These are phyloP conservation scores for Epichloe glyceriae DNA, from an alignment of 2,329 filamentous ascomycete genomes.

Conservation along the genomic window DNA sequence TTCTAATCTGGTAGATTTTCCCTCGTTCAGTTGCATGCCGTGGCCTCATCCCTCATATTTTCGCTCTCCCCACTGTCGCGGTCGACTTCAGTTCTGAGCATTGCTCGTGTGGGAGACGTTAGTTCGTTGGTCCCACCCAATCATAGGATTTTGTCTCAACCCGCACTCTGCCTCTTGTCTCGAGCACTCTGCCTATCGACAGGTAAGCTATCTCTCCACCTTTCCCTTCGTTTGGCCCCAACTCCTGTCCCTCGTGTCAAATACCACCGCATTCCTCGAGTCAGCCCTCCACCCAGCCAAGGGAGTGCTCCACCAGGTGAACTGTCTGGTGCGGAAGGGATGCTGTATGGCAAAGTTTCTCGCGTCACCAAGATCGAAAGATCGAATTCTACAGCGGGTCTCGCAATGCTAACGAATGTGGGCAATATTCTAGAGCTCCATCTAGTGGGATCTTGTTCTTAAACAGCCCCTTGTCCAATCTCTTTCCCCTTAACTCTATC, in stretches of 20 bases:
- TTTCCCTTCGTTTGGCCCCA: slow-evolving; percentile 2
- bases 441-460: slow-evolving; percentile 31
- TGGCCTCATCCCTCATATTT: slow-evolving; percentile 21
- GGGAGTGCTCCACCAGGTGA: slow-evolving; percentile 14
- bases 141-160: slow-evolving; percentile 34
- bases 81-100: slow-evolving; percentile 29
- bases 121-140: slow-evolving; percentile 47
- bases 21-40: slow-evolving; percentile 25
- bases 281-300: slow-evolving; percentile 16
- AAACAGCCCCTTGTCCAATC: slow-evolving; percentile 33
- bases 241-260: slow-evolving; percentile 10
- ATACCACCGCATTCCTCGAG: slow-evolving; percentile 14
- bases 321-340: slow-evolving; percentile 5
- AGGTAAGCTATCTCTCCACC: slow-evolving; percentile 33
- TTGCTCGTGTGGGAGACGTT: slow-evolving; percentile 47
- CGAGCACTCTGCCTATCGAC: slow-evolving; percentile 26
- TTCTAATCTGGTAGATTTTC: slow-evolving; percentile 6
- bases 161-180: slow-evolving; percentile 28
- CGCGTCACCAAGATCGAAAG: slow-evolving; percentile 11
- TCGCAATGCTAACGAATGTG: slow-evolving; percentile 19
- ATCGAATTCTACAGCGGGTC: slow-evolving; percentile 7
- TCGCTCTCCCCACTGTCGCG: slow-evolving; percentile 28
- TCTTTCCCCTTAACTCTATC: slow-evolving; percentile 20
- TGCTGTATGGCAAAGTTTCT: slow-evolving; percentile 9
- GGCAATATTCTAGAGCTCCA: slow-evolving; percentile 25